Evolutionary conservation across 78 protist species (phyloP).

Genomic region (Dictyostelium capitatum): DNA sequence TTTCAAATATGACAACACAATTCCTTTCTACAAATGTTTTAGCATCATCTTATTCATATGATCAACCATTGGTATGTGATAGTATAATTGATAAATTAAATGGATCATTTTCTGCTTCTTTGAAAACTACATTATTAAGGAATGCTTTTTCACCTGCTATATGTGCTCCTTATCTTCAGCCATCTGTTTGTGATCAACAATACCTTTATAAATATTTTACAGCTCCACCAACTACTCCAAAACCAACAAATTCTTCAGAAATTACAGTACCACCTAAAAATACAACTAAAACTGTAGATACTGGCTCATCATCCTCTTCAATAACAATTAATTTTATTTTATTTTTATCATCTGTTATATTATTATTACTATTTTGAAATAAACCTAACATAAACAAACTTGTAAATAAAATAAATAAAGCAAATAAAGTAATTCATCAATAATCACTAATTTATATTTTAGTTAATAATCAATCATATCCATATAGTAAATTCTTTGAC

Average conservation of each 20-base stretch:
- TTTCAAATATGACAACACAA: slow-evolving; percentile 4
- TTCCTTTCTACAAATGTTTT: neutral
- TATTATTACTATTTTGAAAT: no score
- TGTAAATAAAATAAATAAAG: no score
- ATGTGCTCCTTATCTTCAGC: neutral
- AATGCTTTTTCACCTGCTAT: neutral
- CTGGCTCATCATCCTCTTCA: neutral
- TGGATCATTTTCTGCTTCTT: neutral
- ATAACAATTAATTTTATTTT: no score
- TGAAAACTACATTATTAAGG: neutral
- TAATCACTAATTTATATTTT: no score
- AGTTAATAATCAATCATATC: no score
- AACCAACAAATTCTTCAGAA: neutral
- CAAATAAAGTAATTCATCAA: no score
- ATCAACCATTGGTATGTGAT: neutral
- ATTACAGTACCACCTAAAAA: neutral
- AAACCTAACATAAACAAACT: no score
- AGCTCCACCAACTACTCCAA: neutral
- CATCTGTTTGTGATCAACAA: slow-evolving; percentile 13
- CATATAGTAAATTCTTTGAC: no score
- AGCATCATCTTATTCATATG: neutral
- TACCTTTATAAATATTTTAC: slow-evolving; percentile 16
- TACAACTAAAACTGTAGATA: slow-evolving; percentile 11
- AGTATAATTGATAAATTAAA: neutral
- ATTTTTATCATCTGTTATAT: no score